Base-by-base conservation (phyloP, 2,329 filamentous ascomycete genomes). In the Pseudovirgaria hyperparasitica region DNA sequence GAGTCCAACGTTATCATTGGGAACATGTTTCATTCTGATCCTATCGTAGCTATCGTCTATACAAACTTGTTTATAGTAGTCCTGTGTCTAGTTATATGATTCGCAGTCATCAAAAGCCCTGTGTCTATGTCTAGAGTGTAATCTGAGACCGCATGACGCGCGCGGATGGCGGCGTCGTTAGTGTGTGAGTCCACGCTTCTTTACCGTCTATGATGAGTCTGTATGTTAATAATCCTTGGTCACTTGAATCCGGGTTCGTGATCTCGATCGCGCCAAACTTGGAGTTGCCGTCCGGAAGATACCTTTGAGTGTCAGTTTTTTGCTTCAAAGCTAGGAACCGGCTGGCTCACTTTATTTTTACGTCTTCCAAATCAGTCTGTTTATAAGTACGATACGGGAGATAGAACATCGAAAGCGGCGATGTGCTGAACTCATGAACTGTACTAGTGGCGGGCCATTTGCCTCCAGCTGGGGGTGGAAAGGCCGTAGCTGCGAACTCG, bases 341-440 rank as follows among this genome's bases (percentile, higher is more conserved):
- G 9, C 12, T 5, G 2, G 70, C 69, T 61, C 70, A 92, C 72
- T 87, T 82, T 37, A 96, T 65, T 47, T 76, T 67, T 8, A 93
- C 71, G 54, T 96, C 90, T 40, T 86, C 74, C 2, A 76, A 67
- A 39, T 92, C 84, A 1, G 67, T 71, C 54, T 94, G 84, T 39
- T 64, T 65, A 53, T 96, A 98, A 0, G 84, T 87, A 2, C 77
- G 68, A 14, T 87, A 59, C 0, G 90, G 90, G 4, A 90, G 69
- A 40, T 90, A 93, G 48, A 98, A 98, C 66, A 96, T 92, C 49
- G 76, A 92, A 27, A 98, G 52, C 1, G 90, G 90, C 29, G 82
- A 90, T 1, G 80, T 85, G 14, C 82, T 90, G 54, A 94, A 96
- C 52, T 98, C 90, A 42, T 92, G 78, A 1, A 92, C 80, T 2